Evolutionary conservation across 257 asterid species (phyloP), one percentile per base, ranked within the genome.

Genomic region (Solanum habrochaites): DNA sequence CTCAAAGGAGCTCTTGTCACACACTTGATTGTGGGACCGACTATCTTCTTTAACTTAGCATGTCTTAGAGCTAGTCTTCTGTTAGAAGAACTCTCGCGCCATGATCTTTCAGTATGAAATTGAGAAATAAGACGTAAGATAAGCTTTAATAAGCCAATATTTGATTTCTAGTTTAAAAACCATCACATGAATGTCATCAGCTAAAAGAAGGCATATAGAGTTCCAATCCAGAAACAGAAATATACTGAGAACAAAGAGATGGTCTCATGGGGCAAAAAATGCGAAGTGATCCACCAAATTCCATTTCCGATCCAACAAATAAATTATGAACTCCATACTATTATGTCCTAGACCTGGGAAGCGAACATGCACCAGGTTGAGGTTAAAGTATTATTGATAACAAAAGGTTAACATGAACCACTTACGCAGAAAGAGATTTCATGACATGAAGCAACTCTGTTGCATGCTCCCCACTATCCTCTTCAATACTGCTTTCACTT

Each of bases 381-480:
- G 69, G 52, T 31, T 29, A 81, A 29, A 49, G 43, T 81, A 81
- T 10, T 72, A 52, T 47, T 72, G 60, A 32, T 86, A 60, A 75
- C 25, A 70, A 87, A 86, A 88, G 71, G 32, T 32, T 49, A 74
- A 87, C 70, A 89, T 43, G 73, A 86, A 88, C 81, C 73, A 91
- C 99, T 87, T 95, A 97, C 99, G 98, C 96, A 27, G 99, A 96
- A 87, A 95, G 95, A 47, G 99, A 97, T 87, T 94, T 97, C 94
- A 96, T 90, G 88, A 92, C 99, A 92, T 97, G 98, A 95, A 97
- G 94, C 92, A 95, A 88, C 72, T 93, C 98, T 35, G 98, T 96
- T 52, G 95, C 97, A 43, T 88, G 98, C 85, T 93, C 95, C 75
- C 98, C 98, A 70, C 90, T 87, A 87, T 95, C 97, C 84, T 96